Evolutionary conservation across 177 flowering plant genomes (phyloP).

Genomic region (Vitis hybrid): DNA sequence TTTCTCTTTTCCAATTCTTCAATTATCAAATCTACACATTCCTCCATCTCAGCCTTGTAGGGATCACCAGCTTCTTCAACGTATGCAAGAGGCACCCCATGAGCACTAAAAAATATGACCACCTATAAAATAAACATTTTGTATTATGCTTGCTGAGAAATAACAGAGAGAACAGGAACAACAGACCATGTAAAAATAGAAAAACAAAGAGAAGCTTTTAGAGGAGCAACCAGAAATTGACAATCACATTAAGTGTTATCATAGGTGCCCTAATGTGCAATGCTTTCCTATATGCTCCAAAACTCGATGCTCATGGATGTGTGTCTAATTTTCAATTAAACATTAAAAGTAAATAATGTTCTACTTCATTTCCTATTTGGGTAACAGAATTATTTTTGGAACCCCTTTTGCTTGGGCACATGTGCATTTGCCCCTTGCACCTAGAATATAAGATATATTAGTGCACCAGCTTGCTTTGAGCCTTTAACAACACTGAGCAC

Average conservation of each 20-base stretch:
- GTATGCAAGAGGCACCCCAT: constrained; percentile 97
- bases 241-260: neutral
- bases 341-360: neutral
- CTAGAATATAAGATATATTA: neutral
- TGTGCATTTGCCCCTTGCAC: neutral
- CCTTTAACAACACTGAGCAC: neutral
- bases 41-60: constrained; percentile 99
- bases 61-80: constrained; percentile 99
- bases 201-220: neutral
- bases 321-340: too few relatives aligned
- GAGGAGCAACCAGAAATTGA: neutral
- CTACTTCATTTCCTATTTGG: neutral
- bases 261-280: neutral
- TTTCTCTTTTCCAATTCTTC: constrained; percentile 84
- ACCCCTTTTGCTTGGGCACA: too few relatives aligned
- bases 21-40: constrained; percentile 95
- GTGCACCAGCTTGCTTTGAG: neutral
- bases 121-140: constrained; percentile 43
- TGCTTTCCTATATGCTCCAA: too few relatives aligned
- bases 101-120: constrained; percentile 96
- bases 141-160: neutral
- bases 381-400: too few relatives aligned
- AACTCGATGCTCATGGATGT: neutral
- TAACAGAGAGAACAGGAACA: neutral
- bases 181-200: neutral